These are phyloP conservation scores for Monsonia emarginata DNA, from an alignment of 441 rosid species.

Conservation along the genomic window DNA sequence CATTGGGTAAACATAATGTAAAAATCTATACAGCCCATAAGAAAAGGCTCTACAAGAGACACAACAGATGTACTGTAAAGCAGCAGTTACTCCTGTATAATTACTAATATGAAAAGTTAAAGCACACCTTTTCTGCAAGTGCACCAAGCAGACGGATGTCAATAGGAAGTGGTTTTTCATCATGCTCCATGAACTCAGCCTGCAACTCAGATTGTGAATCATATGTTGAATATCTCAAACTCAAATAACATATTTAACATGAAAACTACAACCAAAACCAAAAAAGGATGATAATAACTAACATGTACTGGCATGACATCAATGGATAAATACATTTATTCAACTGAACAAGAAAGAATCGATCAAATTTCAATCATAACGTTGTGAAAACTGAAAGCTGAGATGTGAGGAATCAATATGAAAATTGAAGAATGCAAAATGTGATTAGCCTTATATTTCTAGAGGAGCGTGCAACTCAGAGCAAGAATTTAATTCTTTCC, in stretches of 20 bases:
- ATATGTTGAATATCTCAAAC: background rate
- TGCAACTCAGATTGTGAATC: slow-evolving; percentile 23
- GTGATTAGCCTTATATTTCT: background rate
- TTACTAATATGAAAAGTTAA: slow-evolving; percentile 5
- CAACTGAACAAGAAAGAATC: background rate
- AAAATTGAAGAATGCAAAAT: background rate
- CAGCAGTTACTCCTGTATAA: background rate
- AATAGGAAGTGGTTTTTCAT: slow-evolving; percentile 96
- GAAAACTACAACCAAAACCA: background rate
- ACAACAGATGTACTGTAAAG: background rate
- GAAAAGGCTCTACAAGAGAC: background rate
- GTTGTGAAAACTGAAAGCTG: background rate
- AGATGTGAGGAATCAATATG: background rate
- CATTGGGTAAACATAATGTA: background rate
- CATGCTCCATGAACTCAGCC: slow-evolving; percentile 99
- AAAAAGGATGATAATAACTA: background rate
- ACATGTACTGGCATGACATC: no score
- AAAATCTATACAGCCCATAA: slow-evolving; percentile 1
- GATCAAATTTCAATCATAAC: background rate
- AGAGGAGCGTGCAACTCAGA: background rate
- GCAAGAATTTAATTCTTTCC: background rate
- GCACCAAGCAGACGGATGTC: slow-evolving; percentile 99
- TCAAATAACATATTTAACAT: background rate
- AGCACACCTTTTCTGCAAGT: slow-evolving; percentile 91
- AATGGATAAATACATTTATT: no score